phyloP scores from a whole-genome alignment of 441 rosid genomes.

The Syzygium malaccense region DNA sequence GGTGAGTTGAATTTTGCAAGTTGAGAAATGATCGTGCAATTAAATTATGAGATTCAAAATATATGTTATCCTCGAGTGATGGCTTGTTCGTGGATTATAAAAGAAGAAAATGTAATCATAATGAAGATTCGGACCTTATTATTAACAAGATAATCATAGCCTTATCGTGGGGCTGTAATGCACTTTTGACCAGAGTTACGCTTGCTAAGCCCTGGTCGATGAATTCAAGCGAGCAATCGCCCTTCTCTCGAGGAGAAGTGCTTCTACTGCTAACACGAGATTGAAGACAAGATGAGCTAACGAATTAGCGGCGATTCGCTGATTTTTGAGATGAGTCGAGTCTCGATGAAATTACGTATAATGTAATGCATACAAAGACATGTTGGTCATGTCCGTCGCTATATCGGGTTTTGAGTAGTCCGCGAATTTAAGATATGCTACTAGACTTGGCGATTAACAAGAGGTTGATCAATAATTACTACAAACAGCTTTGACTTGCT shows the following conservation, averaged over 20 bases:
- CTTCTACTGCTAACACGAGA: rapidly evolving
- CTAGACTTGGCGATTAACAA: no score
- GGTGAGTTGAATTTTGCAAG: not conserved
- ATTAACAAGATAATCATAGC: not conserved
- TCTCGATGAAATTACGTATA: no score
- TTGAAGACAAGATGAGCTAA: not conserved
- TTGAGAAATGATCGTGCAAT: not conserved
- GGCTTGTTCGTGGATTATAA: not conserved
- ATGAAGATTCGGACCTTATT: not conserved
- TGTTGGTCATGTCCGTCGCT: no score
- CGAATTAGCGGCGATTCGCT: no score
- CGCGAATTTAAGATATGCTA: no score
- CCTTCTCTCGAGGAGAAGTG: not conserved
- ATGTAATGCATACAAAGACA: no score
- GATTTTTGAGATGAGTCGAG: no score
- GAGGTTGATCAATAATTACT: no score
- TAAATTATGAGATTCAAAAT: not conserved
- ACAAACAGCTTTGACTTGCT: not conserved
- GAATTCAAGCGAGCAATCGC: not conserved
- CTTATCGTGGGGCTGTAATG: rapidly evolving
- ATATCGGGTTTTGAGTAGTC: no score
- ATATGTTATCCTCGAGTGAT: not conserved
- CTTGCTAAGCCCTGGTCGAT: not conserved
- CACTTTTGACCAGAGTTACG: not conserved
- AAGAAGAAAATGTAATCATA: not conserved